Conservation (phyloP, 352 stramenopile species). For the Globisporangium solare region DNA sequence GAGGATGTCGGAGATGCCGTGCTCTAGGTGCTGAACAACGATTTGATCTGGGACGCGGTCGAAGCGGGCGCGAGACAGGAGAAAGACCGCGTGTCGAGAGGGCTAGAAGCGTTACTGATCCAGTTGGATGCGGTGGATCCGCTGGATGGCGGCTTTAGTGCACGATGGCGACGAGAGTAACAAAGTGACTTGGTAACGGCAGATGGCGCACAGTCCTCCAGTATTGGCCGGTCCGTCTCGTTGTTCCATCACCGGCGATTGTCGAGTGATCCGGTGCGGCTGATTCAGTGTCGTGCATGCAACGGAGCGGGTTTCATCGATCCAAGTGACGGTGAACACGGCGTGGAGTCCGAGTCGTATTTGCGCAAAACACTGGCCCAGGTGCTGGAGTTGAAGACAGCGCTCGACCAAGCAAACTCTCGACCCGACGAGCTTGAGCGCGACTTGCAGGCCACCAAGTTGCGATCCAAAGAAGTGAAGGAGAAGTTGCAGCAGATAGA, state of each 20-base stretch:
- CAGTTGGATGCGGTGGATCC: slow-evolving; percentile 25
- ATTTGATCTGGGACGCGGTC: slow-evolving; percentile 54
- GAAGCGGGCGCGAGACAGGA: slow-evolving; percentile 35
- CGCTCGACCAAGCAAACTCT: slow-evolving; percentile 30
- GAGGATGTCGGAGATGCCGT: slow-evolving; percentile 47
- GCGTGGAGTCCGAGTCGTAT: slow-evolving; percentile 40
- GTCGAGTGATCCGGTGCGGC: slow-evolving; percentile 18
- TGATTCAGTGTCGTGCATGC: slow-evolving; percentile 51
- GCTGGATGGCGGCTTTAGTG: slow-evolving; percentile 5
- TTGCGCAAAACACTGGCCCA: slow-evolving; percentile 56
- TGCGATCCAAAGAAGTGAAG: slow-evolving; percentile 25
- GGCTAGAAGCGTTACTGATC: slow-evolving; percentile 40
- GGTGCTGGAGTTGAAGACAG: slow-evolving; percentile 47
- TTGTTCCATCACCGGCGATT: slow-evolving; percentile 10
- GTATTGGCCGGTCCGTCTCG: slow-evolving; percentile 5
- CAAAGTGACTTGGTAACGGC: background rate
- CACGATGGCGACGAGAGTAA: background rate
- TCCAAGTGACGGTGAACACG: slow-evolving; percentile 10
- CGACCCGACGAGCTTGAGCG: slow-evolving; percentile 30
- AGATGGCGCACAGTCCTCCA: background rate
- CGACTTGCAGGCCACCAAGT: slow-evolving; percentile 28
- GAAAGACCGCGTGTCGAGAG: slow-evolving; percentile 32
- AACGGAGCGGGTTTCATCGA: slow-evolving; percentile 52
- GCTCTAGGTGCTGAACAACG: slow-evolving; percentile 58
- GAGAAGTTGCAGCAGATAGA: slow-evolving; percentile 38